phyloP scores from a whole-genome alignment of 352 stramenopile genomes.

The Phytophthora fragariaefolia region DNA sequence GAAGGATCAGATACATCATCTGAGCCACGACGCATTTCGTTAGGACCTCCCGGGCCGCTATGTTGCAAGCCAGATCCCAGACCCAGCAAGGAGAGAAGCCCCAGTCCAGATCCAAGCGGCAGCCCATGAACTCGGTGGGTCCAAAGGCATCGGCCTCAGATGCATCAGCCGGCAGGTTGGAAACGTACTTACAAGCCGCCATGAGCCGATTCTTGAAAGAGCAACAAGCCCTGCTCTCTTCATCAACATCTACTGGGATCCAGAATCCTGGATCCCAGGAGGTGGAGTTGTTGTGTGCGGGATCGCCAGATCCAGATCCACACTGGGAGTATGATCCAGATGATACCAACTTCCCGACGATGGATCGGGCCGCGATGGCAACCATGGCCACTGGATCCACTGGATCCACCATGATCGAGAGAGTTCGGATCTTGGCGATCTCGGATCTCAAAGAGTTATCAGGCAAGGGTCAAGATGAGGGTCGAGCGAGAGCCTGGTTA shows the following conservation, averaged over 20 bases:
- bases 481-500: not conserved
- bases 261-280: not conserved
- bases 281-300: not conserved
- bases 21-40: no score
- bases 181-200: not conserved
- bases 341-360: not conserved
- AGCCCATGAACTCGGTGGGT: not conserved
- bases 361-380: not conserved
- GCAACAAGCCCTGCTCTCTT: not conserved
- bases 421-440: slow-evolving; percentile 4
- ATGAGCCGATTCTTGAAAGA: not conserved
- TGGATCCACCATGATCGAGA: not conserved
- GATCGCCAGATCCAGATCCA: not conserved
- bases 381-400: not conserved
- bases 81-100: no score
- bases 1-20: not conserved
- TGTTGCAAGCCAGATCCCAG: no score
- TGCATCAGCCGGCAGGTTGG: not conserved
- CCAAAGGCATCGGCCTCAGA: not conserved
- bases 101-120: no score
- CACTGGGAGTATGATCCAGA: not conserved
- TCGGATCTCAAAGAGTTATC: slow-evolving; percentile 14
- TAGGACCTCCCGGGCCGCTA: not conserved
- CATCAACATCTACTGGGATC: no score
- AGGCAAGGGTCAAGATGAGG: not conserved